A percentile compares a stretch with the other conserved stretches of the same genome.
Conservation (phyloP, 2,329 filamentous ascomycete genomes). For the Didymella glomerata region DNA sequence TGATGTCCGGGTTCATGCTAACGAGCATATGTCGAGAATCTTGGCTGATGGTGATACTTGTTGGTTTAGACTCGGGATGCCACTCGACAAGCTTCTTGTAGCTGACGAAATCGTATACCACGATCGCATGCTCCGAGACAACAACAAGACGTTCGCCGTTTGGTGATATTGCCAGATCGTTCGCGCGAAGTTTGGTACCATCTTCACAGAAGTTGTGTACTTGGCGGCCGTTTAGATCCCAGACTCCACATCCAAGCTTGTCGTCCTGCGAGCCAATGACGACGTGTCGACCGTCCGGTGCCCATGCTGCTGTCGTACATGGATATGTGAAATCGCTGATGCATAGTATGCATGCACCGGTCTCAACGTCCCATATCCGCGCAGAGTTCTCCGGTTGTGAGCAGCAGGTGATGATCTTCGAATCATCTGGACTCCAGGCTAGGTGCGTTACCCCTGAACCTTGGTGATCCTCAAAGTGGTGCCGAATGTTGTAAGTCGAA, state of each 20-base stretch:
- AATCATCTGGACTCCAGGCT: slow-evolving; percentile 91
- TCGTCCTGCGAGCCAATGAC: slow-evolving; percentile 67
- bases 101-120: slow-evolving; percentile 83
- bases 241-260: slow-evolving; percentile 55
- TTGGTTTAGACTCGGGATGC: slow-evolving; percentile 73
- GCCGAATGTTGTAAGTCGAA: slow-evolving; percentile 69
- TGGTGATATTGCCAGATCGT: slow-evolving; percentile 83
- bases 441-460: slow-evolving; percentile 78
- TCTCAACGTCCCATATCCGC: slow-evolving; percentile 72
- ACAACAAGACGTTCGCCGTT: slow-evolving; percentile 83
- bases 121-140: slow-evolving; percentile 74
- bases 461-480: slow-evolving; percentile 71
- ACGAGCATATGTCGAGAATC: slow-evolving; percentile 85
- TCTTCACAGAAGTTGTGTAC: slow-evolving; percentile 71
- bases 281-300: slow-evolving; percentile 77
- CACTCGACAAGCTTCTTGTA: slow-evolving; percentile 79
- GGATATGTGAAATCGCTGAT: slow-evolving; percentile 80
- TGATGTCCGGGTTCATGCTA: slow-evolving; percentile 79
- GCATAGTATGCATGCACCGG: slow-evolving; percentile 62
- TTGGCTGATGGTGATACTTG: slow-evolving; percentile 80
- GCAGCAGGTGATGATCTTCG: slow-evolving; percentile 83
- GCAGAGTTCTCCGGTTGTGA: slow-evolving; percentile 71
- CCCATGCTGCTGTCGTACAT: slow-evolving; percentile 90
- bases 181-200: slow-evolving; percentile 70
- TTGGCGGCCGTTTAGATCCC: slow-evolving; percentile 70